Evolutionary conservation across 148 eudicot genomes (phyloP).

Genomic region (Vaccinium vitisidaea): DNA sequence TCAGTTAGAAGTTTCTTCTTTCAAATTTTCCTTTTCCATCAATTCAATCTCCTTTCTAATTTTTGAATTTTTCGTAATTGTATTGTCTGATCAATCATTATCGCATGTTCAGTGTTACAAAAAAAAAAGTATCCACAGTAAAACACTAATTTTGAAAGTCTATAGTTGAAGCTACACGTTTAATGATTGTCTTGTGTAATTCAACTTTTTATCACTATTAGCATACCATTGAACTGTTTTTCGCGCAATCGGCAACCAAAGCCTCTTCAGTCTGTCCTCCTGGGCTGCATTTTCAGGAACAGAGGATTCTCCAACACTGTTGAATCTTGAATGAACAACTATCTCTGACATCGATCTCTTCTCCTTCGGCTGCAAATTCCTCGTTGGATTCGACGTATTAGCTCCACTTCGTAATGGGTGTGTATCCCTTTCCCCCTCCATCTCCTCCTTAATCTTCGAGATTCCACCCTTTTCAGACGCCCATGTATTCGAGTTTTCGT

Average conservation of each 20-base stretch:
- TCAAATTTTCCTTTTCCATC: no score
- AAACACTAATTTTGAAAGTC: not conserved
- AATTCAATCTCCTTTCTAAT: no score
- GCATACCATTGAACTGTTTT: slow-evolving; percentile 57
- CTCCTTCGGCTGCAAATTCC: not conserved
- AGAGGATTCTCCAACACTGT: not conserved
- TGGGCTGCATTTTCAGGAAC: not conserved
- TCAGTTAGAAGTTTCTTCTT: no score
- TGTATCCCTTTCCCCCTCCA: slow-evolving; percentile 6
- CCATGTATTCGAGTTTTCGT: not conserved
- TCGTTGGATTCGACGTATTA: not conserved
- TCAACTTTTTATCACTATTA: slow-evolving; percentile 39
- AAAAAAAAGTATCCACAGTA: no score
- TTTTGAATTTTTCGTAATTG: no score
- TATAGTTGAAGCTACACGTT: slow-evolving; percentile 17
- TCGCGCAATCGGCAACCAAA: not conserved
- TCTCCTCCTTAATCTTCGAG: slow-evolving; percentile 43
- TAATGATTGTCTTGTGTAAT: slow-evolving; percentile 25
- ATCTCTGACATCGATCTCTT: slow-evolving; percentile 1
- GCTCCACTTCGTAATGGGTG: not conserved
- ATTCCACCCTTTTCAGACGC: slow-evolving; percentile 11
- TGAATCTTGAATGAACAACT: not conserved
- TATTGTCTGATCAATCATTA: no score
- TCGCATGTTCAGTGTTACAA: no score
- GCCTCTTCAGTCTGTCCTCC: not conserved